A percentile compares a stretch with the other conserved stretches of the same genome.
Conservation (phyloP, 345 rosid species). For the Hirschfeldia incana region DNA sequence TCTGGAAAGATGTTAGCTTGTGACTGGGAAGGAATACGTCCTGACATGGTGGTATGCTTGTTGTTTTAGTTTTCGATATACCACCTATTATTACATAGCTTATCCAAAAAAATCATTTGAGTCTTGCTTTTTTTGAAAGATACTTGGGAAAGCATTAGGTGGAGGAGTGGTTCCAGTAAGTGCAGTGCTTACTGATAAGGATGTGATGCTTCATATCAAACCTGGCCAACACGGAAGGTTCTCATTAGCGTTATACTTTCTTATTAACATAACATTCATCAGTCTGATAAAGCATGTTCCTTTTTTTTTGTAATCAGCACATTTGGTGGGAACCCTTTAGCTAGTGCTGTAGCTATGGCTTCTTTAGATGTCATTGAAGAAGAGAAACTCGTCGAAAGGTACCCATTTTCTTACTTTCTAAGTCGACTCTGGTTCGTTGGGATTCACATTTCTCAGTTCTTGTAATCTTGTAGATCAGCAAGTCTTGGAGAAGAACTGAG, state of each 20-base stretch:
- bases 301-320: conserved; percentile 52
- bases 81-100: conserved; percentile 3
- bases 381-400: conserved; percentile 83
- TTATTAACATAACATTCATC: neutral
- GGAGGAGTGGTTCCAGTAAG: conserved; percentile 97
- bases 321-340: conserved; percentile 95
- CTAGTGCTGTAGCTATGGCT: conserved; percentile 92
- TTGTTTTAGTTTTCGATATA: neutral
- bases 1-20: conserved; percentile 90
- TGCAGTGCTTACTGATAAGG: conserved; percentile 85
- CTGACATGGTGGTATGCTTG: conserved; percentile 92
- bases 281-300: neutral
- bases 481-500: conserved; percentile 64
- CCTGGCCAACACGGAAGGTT: conserved; percentile 99
- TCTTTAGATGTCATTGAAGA: conserved; percentile 75
- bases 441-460: neutral
- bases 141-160: conserved; percentile 95
- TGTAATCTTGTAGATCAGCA: conserved; percentile 52
- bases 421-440: neutral
- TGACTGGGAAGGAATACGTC: conserved; percentile 91
- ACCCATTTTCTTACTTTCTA: neutral
- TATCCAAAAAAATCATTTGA: neutral
- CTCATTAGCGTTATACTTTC: neutral
- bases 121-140: conserved; percentile 40
- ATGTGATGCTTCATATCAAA: conserved; percentile 86